phyloP scores from a whole-genome alignment of 441 rosid species.

The Populus hybrid region DNA sequence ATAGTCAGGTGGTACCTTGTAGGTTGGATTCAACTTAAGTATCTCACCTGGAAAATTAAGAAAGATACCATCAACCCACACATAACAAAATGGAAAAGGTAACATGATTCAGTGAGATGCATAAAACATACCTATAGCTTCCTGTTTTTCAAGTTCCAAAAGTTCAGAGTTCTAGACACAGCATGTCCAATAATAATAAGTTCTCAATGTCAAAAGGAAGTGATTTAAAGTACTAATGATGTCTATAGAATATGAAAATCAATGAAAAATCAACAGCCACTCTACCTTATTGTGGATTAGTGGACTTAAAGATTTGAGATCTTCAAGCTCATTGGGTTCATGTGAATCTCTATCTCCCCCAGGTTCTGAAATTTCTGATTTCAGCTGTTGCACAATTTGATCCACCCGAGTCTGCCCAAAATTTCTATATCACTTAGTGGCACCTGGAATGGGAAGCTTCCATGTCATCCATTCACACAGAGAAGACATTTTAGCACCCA shows the following conservation, averaged over 20 bases:
- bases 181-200: conserved; percentile 19
- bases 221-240: not conserved
- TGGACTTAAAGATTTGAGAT: conserved; percentile 27
- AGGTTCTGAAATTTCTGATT: conserved; percentile 46
- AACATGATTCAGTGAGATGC: not conserved
- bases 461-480: conserved; percentile 56
- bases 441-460: conserved; percentile 68
- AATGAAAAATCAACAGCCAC: conserved; percentile 9
- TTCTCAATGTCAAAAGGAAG: conserved; percentile 11
- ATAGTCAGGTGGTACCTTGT: conserved; percentile 79
- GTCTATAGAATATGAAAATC: conserved; percentile 9
- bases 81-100: conserved; percentile 4
- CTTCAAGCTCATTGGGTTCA: conserved; percentile 27
- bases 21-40: conserved; percentile 71
- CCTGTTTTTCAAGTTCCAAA: conserved; percentile 74
- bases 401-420: conserved; percentile 93
- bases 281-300: conserved; percentile 36
- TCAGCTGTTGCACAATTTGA: conserved; percentile 64
- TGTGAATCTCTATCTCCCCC: conserved; percentile 29
- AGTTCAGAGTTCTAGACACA: conserved; percentile 47
- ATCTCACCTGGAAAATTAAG: conserved; percentile 64
- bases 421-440: conserved; percentile 66
- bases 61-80: conserved; percentile 11
- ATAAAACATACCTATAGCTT: conserved; percentile 60
- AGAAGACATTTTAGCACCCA: conserved; percentile 48